These are phyloP conservation scores for Panicum miliaceum DNA, from an alignment of 176 grass and related monocot genomes.

Conservation along the genomic window DNA sequence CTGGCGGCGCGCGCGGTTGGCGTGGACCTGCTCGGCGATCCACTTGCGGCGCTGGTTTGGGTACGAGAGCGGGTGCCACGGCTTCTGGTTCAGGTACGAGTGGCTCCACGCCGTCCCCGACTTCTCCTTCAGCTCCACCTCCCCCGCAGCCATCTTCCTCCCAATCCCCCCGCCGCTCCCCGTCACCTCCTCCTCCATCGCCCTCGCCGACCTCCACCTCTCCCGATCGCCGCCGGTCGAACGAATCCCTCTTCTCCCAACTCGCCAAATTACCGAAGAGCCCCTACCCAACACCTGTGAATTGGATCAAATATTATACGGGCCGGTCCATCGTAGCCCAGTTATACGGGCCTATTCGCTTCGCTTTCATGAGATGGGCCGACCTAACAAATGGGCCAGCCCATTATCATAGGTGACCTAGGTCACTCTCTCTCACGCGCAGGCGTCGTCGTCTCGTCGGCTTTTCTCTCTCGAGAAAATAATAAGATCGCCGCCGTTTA, in stretches of 20 bases:
- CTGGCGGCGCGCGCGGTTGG: conserved; percentile 59
- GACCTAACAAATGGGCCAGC: neutral
- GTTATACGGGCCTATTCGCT: neutral
- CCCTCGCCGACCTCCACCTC: conserved; percentile 9
- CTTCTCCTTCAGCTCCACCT: conserved; percentile 94
- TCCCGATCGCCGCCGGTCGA: conserved; percentile 8
- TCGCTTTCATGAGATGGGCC: too few species aligned
- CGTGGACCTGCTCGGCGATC: conserved; percentile 94
- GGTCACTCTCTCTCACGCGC: neutral
- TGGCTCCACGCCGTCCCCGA: conserved; percentile 98
- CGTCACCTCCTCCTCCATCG: conserved; percentile 75
- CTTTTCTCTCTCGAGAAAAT: neutral
- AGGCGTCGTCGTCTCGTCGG: neutral
- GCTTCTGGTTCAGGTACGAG: conserved; percentile 95
- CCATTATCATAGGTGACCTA: neutral
- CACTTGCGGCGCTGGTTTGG: conserved; percentile 98
- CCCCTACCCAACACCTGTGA: neutral
- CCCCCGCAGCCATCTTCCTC: conserved; percentile 57
- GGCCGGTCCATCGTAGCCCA: neutral
- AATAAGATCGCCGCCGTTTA: neutral
- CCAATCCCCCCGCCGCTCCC: conserved; percentile 46
- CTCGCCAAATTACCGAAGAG: neutral
- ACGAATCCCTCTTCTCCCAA: conserved; percentile 11
- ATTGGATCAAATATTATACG: neutral
- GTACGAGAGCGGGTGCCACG: conserved; percentile 93